phyloP scores from a whole-genome alignment of 257 asterid species.

The Solanum megistacrolobum region DNA sequence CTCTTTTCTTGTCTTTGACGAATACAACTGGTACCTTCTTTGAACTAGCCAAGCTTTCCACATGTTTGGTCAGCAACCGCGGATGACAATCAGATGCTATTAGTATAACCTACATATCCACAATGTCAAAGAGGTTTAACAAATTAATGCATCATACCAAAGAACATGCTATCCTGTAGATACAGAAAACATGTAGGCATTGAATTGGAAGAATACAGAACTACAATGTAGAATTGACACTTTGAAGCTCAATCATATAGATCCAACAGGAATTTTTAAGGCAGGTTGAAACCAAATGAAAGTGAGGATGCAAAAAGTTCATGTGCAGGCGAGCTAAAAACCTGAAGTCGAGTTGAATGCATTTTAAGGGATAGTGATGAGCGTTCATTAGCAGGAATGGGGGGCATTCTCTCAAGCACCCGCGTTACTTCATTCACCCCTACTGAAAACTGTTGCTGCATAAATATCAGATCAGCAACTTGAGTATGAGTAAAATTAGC shows the following conservation, averaged over 20 bases:
- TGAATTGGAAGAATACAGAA: background rate
- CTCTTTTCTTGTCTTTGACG: constrained; percentile 55
- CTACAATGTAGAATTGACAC: background rate
- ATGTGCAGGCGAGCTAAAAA: constrained; percentile 1
- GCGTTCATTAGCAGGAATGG: background rate
- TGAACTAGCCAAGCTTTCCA: constrained; percentile 61
- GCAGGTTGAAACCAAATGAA: background rate
- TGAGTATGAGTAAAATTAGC: background rate
- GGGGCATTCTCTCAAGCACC: constrained; percentile 67
- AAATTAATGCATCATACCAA: background rate
- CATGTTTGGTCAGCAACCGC: constrained; percentile 68
- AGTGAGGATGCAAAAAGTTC: background rate
- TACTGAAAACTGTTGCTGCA: constrained; percentile 68
- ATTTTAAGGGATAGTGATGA: constrained; percentile 7
- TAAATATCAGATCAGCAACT: background rate
- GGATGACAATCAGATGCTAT: constrained; percentile 79
- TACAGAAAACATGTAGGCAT: background rate
- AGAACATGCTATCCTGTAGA: background rate
- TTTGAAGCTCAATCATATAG: background rate
- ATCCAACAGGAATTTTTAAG: background rate
- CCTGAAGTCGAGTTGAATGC: constrained; percentile 50
- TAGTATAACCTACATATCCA: constrained; percentile 44
- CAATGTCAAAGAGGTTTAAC: background rate
- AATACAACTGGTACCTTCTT: constrained; percentile 58
- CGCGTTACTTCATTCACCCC: constrained; percentile 90